Percentiles rank a stretch among this genome's conserved stretches.
phyloP scores from a whole-genome alignment of 2,329 filamentous ascomycete genomes.

The Clarireedia sp. region DNA sequence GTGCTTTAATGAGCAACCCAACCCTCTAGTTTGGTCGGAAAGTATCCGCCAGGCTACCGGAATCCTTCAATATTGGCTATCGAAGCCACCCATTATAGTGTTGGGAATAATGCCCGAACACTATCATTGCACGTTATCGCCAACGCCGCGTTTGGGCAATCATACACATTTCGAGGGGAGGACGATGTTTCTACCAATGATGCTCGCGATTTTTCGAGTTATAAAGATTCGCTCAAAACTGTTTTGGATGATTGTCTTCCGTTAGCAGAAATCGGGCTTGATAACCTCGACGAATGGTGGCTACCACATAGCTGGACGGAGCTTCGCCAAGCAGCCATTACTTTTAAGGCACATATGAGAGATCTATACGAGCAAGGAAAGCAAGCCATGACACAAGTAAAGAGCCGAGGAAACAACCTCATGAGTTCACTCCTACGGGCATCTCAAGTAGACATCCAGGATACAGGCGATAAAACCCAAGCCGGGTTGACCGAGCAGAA shows the following conservation, averaged over 20 bases:
- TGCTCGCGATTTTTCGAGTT: neutral
- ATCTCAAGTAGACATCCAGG: neutral
- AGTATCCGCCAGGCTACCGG: neutral
- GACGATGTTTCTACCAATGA: neutral
- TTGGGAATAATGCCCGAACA: neutral
- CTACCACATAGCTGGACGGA: slow-evolving; percentile 3
- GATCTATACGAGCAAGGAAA: slow-evolving; percentile 1
- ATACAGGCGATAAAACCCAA: too few species aligned
- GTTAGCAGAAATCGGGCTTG: neutral
- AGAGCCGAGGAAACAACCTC: neutral
- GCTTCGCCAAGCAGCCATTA: neutral
- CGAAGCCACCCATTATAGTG: neutral
- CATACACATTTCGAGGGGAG: neutral
- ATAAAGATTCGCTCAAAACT: neutral
- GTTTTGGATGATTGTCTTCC: slow-evolving; percentile 3
- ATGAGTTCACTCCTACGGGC: slow-evolving; percentile 5
- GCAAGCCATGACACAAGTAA: neutral
- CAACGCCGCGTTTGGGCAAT: slow-evolving; percentile 1
- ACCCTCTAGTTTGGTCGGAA: neutral
- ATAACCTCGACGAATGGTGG: slow-evolving; percentile 5
- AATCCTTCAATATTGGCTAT: slow-evolving; percentile 2
- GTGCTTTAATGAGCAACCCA: neutral
- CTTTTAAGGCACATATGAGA: slow-evolving; percentile 1
- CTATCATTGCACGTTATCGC: slow-evolving; percentile 3
- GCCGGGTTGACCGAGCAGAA: slow-evolving; percentile 4